A percentile compares a stretch with the other conserved stretches of the same genome.
Conservation (phyloP, 768 basidiomycete genomes). For the Termitomyces sp. region DNA sequence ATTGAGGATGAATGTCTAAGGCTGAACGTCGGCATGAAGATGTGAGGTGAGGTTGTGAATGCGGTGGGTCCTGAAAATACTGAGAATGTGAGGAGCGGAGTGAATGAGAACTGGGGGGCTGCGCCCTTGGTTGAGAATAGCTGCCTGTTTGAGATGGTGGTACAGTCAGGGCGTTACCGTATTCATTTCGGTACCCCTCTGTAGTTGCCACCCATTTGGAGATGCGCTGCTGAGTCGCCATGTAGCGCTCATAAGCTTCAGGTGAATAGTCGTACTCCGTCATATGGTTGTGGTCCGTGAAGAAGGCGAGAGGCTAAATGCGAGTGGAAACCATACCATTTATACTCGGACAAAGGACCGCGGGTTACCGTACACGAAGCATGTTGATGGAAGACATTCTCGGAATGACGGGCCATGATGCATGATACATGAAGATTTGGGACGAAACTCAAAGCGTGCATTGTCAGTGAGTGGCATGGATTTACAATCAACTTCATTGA, state of each 20-base stretch:
- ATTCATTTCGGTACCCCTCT: conserved; percentile 15
- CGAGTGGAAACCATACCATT: not conserved
- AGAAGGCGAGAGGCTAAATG: too few relatives aligned
- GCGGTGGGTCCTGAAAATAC: not conserved
- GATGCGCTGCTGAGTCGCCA: conserved; percentile 36
- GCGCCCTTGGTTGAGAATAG: not conserved
- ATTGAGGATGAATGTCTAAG: not conserved
- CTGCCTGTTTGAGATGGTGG: not conserved
- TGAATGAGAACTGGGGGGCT: not conserved
- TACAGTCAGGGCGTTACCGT: conserved; percentile 11
- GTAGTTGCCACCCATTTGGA: conserved; percentile 37
- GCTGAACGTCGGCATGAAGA: not conserved
- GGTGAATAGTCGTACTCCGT: conserved; percentile 49
- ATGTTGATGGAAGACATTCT: conserved; percentile 6
- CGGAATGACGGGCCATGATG: not conserved
- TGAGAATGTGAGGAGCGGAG: conserved; percentile 4
- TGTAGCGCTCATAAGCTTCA: conserved; percentile 37
- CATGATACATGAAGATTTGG: not conserved
- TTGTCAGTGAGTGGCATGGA: not conserved
- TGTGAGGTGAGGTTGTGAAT: not conserved
- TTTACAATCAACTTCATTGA: not conserved
- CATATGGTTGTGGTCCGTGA: conserved; percentile 22
- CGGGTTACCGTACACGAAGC: conserved; percentile 4
- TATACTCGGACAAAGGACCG: conserved; percentile 2
- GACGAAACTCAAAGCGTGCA: not conserved